These are phyloP conservation scores for Phaeosphaeria sp. DNA, from an alignment of 2,329 filamentous ascomycete genomes.

Conservation along the genomic window DNA sequence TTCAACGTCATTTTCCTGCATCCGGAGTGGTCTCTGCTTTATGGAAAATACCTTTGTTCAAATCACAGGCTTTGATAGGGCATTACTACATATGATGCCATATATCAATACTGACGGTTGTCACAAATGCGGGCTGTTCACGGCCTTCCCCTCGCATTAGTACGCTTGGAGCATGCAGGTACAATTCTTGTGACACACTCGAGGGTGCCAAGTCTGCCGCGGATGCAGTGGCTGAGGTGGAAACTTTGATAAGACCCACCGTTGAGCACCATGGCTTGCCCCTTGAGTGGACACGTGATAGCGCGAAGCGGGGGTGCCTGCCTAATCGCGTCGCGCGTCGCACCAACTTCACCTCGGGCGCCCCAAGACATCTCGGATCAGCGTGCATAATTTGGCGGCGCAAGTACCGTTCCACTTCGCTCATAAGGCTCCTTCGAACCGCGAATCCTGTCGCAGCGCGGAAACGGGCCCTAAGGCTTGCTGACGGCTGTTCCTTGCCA, in stretches of 20 bases:
- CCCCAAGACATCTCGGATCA: neutral
- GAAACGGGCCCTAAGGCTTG: neutral
- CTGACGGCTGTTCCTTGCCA: neutral
- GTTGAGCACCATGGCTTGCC: neutral
- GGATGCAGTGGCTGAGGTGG: neutral
- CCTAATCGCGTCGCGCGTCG: neutral
- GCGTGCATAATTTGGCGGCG: neutral
- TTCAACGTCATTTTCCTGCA: neutral
- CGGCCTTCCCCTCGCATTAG: neutral
- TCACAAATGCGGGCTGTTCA: neutral
- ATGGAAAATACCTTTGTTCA: neutral
- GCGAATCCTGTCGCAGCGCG: conserved; percentile 1
- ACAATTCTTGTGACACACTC: neutral
- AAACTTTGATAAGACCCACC: conserved; percentile 1
- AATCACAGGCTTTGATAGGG: too few relatives aligned
- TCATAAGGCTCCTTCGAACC: neutral
- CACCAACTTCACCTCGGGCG: neutral
- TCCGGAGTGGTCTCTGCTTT: neutral
- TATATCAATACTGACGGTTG: neutral
- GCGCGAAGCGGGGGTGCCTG: neutral
- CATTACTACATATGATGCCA: neutral
- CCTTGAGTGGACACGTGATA: neutral
- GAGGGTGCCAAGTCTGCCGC: neutral
- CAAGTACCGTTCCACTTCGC: neutral
- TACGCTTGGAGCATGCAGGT: neutral